Base-by-base conservation (phyloP, 208 protist genomes). In the Leishmania amazonensis region DNA sequence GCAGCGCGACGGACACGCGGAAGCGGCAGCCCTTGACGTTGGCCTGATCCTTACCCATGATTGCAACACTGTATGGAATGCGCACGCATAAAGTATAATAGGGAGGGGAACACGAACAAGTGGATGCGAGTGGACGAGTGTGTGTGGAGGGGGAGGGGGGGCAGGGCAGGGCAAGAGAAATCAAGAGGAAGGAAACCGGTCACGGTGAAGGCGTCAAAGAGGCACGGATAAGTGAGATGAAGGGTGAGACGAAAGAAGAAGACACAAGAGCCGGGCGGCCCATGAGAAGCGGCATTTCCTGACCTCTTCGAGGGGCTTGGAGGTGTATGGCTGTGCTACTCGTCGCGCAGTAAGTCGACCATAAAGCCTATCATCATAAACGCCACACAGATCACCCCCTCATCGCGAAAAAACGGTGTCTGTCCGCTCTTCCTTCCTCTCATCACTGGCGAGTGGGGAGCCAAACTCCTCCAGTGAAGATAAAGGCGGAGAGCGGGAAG, bases 1-100 rank as follows among this genome's bases (percentile, higher is more conserved):
- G 99, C 68, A 99, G 98, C 96, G 96, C 99, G 72, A 99, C 91
- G 81, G 99, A 97, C 72, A 99, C 99, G 87, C 99, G 94, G 94
- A 99, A 99, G 93, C 99, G 99, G 90, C 92, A 96, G 81, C 95
- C 96, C 86, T 96, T 98, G 74, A 96, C 89, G 91, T 96, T 96
- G 84, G 91, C 91, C 88, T 96, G 83, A 79, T 96, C 92, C 91
- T 96, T 96, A 93, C 91, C 92, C 94, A 97, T 97, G 75, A 76
- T 85, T 89, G 78, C 81, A 83, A 84, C 45, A 62, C 81, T 74
- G 45, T 28, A 42, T 40, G 24, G 42, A 35, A 4, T 28, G 2
- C 68, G 45, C 35, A 38, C 24, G 51, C 49, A 45, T n/a, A 45
- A 38, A 76, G 57, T n/a, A 77, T 4, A 15, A 68, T 40, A 68